Conservation (phyloP, 352 stramenopile species). For the Phytophthora nicotianae region DNA sequence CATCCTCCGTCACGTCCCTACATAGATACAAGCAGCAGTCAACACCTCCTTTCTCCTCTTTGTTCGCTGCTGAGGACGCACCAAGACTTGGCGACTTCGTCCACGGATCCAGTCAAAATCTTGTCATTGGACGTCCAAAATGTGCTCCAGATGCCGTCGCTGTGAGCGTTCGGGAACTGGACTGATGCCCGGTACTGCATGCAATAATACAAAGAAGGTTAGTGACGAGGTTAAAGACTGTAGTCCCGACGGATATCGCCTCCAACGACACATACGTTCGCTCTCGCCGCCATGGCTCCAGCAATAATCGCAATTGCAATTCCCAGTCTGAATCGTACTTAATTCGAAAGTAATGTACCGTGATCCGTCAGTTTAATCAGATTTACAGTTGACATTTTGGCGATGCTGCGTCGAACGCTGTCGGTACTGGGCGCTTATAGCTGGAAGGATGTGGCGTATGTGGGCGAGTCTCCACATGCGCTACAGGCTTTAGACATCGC, state of each 20-base stretch:
- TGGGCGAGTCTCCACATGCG: conserved; percentile 34
- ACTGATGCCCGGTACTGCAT: conserved; percentile 81
- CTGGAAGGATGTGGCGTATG: conserved; percentile 80
- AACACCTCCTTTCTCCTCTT: not conserved
- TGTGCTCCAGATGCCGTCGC: conserved; percentile 89
- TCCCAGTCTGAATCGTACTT: conserved; percentile 5
- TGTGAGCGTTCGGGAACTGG: conserved; percentile 85
- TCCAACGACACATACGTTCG: conserved; percentile 24
- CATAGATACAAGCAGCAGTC: conserved; percentile 4
- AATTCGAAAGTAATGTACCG: conserved; percentile 9
- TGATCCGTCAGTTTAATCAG: conserved; percentile 12
- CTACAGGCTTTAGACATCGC: conserved; percentile 76
- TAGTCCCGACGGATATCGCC: not conserved
- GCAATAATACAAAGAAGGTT: conserved; percentile 4
- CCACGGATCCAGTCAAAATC: conserved; percentile 87
- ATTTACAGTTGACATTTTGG: conserved; percentile 5
- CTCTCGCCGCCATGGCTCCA: conserved; percentile 25
- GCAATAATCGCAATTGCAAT: not conserved
- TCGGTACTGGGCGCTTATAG: conserved; percentile 40
- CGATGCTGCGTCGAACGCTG: conserved; percentile 38
- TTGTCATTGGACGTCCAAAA: conserved; percentile 90
- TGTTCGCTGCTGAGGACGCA: conserved; percentile 22
- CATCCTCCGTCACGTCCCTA: conserved; percentile 73
- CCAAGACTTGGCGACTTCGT: conserved; percentile 89
- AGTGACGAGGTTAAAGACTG: not conserved